Base-by-base conservation (phyloP, 352 stramenopile genomes). In the Thalassiosira mediterranea region DNA sequence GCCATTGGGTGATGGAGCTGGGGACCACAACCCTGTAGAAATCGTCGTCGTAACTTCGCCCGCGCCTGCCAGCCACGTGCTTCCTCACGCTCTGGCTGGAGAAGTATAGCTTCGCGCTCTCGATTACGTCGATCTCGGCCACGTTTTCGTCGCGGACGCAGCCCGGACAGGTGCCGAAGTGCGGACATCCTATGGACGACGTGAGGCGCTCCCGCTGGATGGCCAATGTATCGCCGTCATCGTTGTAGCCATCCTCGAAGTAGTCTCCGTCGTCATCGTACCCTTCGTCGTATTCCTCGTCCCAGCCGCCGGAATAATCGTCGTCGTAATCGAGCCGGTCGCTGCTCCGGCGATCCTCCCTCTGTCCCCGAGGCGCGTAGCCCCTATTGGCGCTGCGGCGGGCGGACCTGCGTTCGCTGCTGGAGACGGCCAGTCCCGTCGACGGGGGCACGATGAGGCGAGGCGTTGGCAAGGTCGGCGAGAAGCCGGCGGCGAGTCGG, bases 111-210 rank as follows among this genome's bases (percentile, higher is more conserved):
- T 83, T 72, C 11, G 86, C 81, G 11, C 78, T 87, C 65, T 87
- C 23, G 19, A 90, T 53, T 38, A 83, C 68, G 23, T 83, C 69
- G 13, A 89, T 75, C 32, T 79, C 63, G 10, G 53, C 54, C 17
- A 89, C 72, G 40, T 68, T 56, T 7, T 53, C 32, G 32, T 80
- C 47, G 0, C 68, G 59, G n/a, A 88, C 56, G 69, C 86, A 92
- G 63, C 86, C 86, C 8, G 81, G 79, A 63, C 86, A 92, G 25
- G 52, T 76, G 1, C 61, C 75, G 63, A 92, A 92, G 56, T 91
- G 84, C 46, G 68, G 67, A 64, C 75, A 83, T 7, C 64, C 52
- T 25, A 79, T 79, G 7, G 56, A 23, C 23, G 19, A 28, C 17
- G 25, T 46, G 11, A 46, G 15, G 32, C 52, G 52, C 2, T 61